These are phyloP conservation scores for Entophlyctis helioformis DNA, from an alignment of 192 early-diverging fungal species.

Conservation along the genomic window DNA sequence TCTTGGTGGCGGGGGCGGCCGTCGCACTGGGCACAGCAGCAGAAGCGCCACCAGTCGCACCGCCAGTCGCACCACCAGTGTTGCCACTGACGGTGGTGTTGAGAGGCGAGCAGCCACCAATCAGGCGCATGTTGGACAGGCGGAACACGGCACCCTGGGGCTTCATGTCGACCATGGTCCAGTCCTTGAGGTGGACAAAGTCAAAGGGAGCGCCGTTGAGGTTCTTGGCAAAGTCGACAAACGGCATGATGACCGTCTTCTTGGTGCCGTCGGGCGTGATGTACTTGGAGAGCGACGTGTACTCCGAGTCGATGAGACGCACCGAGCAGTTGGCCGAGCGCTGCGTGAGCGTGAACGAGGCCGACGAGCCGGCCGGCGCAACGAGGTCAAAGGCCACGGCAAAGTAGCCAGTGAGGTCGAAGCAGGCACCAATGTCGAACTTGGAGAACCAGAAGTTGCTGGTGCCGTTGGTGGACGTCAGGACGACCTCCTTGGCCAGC, in stretches of 20 bases:
- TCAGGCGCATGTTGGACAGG: constrained; percentile 11
- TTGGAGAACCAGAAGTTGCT: constrained; percentile 20
- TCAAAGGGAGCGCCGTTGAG: constrained; percentile 1
- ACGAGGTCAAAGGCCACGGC: constrained; percentile 16
- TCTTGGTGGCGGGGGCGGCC: no score
- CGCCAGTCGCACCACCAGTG: no score
- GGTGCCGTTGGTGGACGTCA: constrained; percentile 5
- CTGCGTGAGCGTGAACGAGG: constrained; percentile 18
- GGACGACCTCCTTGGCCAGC: no score
- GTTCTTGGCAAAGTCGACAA: constrained; percentile 7
- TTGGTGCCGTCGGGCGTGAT: constrained; percentile 7
- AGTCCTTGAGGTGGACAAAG: no score
- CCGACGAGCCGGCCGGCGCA: constrained; percentile 12
- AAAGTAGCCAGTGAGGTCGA: no score
- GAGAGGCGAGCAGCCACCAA: constrained; percentile 4
- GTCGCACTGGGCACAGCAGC: no score
- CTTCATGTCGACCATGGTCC: no score
- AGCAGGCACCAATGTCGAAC: no score
- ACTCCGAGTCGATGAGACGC: constrained; percentile 5
- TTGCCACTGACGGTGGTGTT: no score
- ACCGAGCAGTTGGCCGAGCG: constrained; percentile 7
- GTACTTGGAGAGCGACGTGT: constrained; percentile 16
- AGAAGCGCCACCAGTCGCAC: no score
- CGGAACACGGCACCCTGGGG: constrained; percentile 1
- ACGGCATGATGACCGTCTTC: constrained; percentile 11